A percentile compares a stretch with the other conserved stretches of the same genome.
phyloP scores from a whole-genome alignment of 805 yeast genomes.

The Candida manassasensis region DNA sequence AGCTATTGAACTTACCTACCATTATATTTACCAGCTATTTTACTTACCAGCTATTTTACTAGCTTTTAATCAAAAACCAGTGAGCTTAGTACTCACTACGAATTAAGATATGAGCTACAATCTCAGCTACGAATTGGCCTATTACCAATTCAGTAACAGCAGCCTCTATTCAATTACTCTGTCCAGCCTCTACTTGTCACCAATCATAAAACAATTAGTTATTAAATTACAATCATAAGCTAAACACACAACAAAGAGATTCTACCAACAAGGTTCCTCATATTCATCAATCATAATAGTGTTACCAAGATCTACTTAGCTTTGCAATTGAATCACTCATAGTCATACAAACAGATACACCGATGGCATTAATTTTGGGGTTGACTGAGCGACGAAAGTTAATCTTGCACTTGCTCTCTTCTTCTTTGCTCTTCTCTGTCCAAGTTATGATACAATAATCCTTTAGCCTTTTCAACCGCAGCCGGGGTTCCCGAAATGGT shows the following conservation, averaged over 20 bases:
- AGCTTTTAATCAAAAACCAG: too few relatives aligned
- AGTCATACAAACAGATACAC: neutral
- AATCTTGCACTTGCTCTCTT: conserved; percentile 10
- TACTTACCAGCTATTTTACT: too few relatives aligned
- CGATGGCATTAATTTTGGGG: too few relatives aligned
- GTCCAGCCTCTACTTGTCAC: too few relatives aligned
- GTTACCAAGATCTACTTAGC: neutral
- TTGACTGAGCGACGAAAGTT: neutral
- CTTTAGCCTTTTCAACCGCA: conserved; percentile 56
- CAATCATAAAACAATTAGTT: neutral
- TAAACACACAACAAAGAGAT: neutral
- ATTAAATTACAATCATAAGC: conserved; percentile 1
- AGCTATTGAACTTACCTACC: too few relatives aligned
- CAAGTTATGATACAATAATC: conserved; percentile 51
- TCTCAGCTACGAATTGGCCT: too few relatives aligned
- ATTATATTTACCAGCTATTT: too few relatives aligned
- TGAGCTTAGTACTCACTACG: too few relatives aligned
- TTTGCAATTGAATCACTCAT: neutral
- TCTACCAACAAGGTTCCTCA: neutral
- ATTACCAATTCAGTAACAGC: too few relatives aligned
- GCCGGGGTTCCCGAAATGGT: conserved; percentile 60
- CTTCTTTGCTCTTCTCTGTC: conserved; percentile 54
- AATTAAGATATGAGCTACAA: too few relatives aligned
- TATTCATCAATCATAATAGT: conserved; percentile 1
- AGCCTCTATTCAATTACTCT: too few relatives aligned